Evolutionary conservation across 2,329 filamentous ascomycete genomes (phyloP).

Genomic region (Fusarium sp.): DNA sequence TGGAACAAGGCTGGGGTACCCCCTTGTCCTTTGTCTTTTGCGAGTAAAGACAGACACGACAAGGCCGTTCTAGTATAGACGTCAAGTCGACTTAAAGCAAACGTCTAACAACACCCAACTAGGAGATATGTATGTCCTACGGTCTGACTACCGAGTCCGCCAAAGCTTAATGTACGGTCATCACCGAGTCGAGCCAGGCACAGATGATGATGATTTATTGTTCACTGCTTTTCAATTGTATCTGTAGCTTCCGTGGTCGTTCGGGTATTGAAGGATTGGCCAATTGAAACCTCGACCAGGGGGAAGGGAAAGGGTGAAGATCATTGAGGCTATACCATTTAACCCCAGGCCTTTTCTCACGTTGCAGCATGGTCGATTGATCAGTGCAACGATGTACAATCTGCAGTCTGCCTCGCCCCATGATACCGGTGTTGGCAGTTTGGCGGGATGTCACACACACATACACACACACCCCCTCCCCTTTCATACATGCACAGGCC

Average conservation of each 20-base stretch:
- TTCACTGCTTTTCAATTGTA: not conserved
- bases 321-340: conserved; percentile 3
- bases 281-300: conserved; percentile 4
- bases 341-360: not conserved
- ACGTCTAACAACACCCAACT: not conserved
- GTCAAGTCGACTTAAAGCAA: conserved; percentile 21
- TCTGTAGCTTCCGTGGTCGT: not conserved
- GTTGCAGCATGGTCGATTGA: not conserved
- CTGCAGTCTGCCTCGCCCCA: conserved; percentile 20
- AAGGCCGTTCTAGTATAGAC: not conserved
- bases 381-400: not conserved
- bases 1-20: conserved; percentile 24
- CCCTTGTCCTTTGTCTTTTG: conserved; percentile 30
- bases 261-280: conserved; percentile 11
- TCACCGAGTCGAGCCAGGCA: conserved; percentile 1
- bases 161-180: not conserved
- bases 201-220: not conserved
- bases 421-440: conserved; percentile 7
- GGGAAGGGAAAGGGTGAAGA: conserved; percentile 8
- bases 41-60: conserved; percentile 3
- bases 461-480: not conserved
- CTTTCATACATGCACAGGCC: conserved; percentile 22
- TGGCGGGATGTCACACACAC: not conserved
- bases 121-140: too few relatives aligned
- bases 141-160: conserved; percentile 7